These are phyloP conservation scores for Pythium coloratum DNA, from an alignment of 352 stramenopile species.

Conservation along the genomic window DNA sequence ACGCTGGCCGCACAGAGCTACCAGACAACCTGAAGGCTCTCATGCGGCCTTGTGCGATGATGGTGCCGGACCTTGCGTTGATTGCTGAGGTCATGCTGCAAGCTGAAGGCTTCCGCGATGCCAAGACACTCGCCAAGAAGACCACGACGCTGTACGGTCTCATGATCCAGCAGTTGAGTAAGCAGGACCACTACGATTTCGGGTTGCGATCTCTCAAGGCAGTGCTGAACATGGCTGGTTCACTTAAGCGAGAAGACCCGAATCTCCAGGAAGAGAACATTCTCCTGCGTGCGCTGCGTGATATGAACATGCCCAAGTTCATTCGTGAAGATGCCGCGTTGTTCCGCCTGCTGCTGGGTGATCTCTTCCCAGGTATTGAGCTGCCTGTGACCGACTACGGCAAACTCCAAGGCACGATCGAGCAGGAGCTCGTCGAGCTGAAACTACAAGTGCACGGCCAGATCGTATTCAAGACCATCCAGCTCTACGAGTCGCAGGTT, in stretches of 20 bases:
- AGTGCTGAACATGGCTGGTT: constrained; percentile 84
- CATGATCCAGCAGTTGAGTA: constrained; percentile 87
- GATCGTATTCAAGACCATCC: constrained; percentile 95
- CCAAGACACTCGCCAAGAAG: constrained; percentile 81
- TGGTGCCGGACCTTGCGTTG: constrained; percentile 82
- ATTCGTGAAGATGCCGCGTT: constrained; percentile 92
- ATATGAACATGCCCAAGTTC: constrained; percentile 96
- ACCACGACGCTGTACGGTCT: constrained; percentile 85
- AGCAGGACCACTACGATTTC: constrained; percentile 90
- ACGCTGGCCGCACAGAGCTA: constrained; percentile 89
- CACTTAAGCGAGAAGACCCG: constrained; percentile 93
- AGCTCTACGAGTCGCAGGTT: constrained; percentile 94
- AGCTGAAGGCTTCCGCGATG: constrained; percentile 82
- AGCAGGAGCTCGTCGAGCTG: constrained; percentile 79
- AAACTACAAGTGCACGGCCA: constrained; percentile 88
- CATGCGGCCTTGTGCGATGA: constrained; percentile 88
- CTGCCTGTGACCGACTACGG: constrained; percentile 91
- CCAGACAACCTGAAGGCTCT: constrained; percentile 86
- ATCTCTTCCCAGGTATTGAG: constrained; percentile 89
- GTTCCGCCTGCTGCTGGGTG: constrained; percentile 88
- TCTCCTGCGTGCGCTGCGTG: constrained; percentile 93
- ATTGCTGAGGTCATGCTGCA: constrained; percentile 89
- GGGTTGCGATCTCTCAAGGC: constrained; percentile 80
- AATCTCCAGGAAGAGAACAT: constrained; percentile 96
- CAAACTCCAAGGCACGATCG: constrained; percentile 87